phyloP scores from a whole-genome alignment of 805 yeast genomes.

The Candida dajiaensis region DNA sequence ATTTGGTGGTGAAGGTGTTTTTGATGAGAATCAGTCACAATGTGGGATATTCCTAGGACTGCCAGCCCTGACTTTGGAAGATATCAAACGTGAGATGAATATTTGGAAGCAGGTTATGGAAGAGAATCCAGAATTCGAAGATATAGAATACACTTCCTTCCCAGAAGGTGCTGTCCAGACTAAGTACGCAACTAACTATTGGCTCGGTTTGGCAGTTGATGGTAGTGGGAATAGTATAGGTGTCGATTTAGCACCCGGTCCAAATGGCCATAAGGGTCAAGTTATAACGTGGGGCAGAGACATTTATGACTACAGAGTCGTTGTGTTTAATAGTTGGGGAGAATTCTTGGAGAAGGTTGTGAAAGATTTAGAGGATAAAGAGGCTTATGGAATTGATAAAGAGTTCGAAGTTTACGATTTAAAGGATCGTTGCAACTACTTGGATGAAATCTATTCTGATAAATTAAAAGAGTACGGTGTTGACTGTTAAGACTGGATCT shows the following conservation, averaged over 20 bases:
- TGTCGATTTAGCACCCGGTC: constrained; percentile 12
- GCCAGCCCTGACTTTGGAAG: constrained; percentile 3
- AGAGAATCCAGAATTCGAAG: constrained; percentile 7
- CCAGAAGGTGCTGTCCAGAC: constrained; percentile 9
- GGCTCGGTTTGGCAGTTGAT: constrained; percentile 12
- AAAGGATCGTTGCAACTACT: constrained; percentile 2
- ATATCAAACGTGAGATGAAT: constrained; percentile 7
- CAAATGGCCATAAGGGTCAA: constrained; percentile 12
- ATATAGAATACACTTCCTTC: not conserved
- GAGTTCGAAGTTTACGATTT: constrained; percentile 9
- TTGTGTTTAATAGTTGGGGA: constrained; percentile 6
- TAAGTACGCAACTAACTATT: constrained; percentile 5
- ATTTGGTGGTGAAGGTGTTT: not conserved
- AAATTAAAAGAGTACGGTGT: not conserved
- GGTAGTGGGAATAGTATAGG: constrained; percentile 17
- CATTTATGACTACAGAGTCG: constrained; percentile 7
- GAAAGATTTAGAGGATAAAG: constrained; percentile 2
- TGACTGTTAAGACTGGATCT: not conserved
- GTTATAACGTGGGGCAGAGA: constrained; percentile 14
- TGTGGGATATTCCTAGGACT: constrained; percentile 8
- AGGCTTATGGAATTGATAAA: constrained; percentile 5
- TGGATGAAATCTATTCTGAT: constrained; percentile 5
- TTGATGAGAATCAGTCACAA: not conserved
- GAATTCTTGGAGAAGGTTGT: constrained; percentile 1
- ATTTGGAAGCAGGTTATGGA: constrained; percentile 11